A percentile compares a stretch with the other conserved stretches of the same genome.
These are phyloP conservation scores for Suillus subaureus DNA, from an alignment of 768 basidiomycete species.

Conservation along the genomic window DNA sequence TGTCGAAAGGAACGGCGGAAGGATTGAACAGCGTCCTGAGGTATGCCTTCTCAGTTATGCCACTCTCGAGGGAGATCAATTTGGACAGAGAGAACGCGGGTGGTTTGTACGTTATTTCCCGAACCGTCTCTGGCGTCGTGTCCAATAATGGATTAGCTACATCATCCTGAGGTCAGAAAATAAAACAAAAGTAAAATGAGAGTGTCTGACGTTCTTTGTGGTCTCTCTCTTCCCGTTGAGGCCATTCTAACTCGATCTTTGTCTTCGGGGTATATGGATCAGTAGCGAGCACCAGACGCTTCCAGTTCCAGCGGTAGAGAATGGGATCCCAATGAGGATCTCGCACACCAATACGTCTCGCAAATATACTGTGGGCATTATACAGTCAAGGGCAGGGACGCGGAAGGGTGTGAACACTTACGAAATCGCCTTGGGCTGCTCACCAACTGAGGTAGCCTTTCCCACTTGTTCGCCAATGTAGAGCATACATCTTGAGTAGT, in stretches of 20 bases:
- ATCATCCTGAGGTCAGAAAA: neutral
- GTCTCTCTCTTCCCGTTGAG: constrained; percentile 45
- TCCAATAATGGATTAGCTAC: constrained; percentile 54
- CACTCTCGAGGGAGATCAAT: constrained; percentile 39
- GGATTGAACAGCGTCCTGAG: constrained; percentile 54
- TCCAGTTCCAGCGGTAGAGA: constrained; percentile 67
- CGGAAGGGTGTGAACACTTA: constrained; percentile 34
- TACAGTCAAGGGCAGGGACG: constrained; percentile 3
- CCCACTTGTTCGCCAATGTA: constrained; percentile 70
- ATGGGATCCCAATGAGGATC: constrained; percentile 59
- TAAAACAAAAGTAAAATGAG: neutral
- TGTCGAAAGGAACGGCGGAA: constrained; percentile 45
- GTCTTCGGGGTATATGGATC: constrained; percentile 54
- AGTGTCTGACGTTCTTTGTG: constrained; percentile 33
- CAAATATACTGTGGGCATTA: constrained; percentile 63
- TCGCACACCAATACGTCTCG: constrained; percentile 66
- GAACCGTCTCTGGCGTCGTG: constrained; percentile 60
- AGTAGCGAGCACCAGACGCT: constrained; percentile 68
- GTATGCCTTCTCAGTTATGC: constrained; percentile 56
- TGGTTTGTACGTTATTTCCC: constrained; percentile 70
- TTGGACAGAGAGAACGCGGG: constrained; percentile 50
- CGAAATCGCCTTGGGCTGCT: constrained; percentile 44
- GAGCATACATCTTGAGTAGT: constrained; percentile 82
- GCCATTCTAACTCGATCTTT: constrained; percentile 70
- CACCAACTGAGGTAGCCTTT: constrained; percentile 42